Evolutionary conservation across 177 flowering plant species (phyloP).

Genomic region (Telopea speciosissima): DNA sequence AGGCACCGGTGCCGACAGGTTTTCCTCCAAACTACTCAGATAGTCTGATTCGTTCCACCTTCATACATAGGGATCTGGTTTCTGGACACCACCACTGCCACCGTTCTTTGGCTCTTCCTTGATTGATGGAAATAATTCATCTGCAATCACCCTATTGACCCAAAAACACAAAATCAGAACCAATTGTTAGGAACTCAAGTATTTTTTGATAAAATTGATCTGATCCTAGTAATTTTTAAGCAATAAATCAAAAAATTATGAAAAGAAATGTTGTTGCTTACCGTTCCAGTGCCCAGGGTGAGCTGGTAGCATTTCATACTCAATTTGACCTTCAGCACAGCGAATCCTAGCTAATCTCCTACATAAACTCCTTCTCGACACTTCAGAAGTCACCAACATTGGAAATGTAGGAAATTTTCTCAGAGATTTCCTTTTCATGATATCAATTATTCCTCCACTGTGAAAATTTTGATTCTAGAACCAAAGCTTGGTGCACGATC

Average conservation of each 20-base stretch:
- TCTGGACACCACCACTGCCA: slow-evolving; percentile 43
- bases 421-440: slow-evolving; percentile 50
- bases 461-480: slow-evolving; percentile 15
- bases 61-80: slow-evolving; percentile 72
- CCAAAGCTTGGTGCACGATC: not conserved
- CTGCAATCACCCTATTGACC: slow-evolving; percentile 31
- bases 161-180: not conserved
- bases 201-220: no score
- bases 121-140: slow-evolving; percentile 66
- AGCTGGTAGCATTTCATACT: slow-evolving; percentile 38
- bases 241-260: not conserved
- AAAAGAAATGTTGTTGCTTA: slow-evolving; percentile 28
- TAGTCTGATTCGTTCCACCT: slow-evolving; percentile 47
- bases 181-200: not conserved
- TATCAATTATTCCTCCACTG: slow-evolving; percentile 50
- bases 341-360: slow-evolving; percentile 36
- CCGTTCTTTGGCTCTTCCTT: slow-evolving; percentile 53
- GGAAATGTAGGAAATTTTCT: slow-evolving; percentile 52
- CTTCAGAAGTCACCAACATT: slow-evolving; percentile 27
- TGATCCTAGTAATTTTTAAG: not conserved
- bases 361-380: slow-evolving; percentile 29
- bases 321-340: slow-evolving; percentile 30
- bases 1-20: slow-evolving; percentile 36
- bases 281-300: slow-evolving; percentile 59
- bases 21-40: slow-evolving; percentile 54